Conservation (phyloP, 129 eudicot species). For the Heracleum sosnowskyi region DNA sequence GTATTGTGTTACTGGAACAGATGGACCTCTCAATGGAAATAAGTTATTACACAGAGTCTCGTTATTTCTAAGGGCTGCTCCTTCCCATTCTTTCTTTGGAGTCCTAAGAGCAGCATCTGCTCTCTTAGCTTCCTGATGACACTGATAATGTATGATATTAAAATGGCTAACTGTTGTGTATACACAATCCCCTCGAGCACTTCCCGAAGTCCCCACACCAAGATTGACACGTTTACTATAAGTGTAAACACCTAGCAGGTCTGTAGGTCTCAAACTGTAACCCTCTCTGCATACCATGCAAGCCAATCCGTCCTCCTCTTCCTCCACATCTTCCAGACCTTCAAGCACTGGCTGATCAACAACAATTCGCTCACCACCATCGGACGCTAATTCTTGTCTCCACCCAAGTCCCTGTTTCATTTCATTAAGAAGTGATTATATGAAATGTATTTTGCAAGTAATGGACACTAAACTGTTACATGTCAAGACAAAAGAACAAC, state of each 20-base stretch:
- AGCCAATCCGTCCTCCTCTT: constrained; percentile 94
- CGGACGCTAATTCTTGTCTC: constrained; percentile 75
- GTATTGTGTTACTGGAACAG: constrained; percentile 71
- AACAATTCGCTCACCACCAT: constrained; percentile 89
- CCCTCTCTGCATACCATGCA: constrained; percentile 99
- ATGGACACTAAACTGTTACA: not conserved
- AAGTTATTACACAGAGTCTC: constrained; percentile 92
- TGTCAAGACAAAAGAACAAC: not conserved
- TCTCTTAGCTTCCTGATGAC: constrained; percentile 98
- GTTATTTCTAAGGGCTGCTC: constrained; percentile 90
- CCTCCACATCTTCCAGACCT: constrained; percentile 96
- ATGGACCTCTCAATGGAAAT: constrained; percentile 80
- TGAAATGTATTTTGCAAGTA: not conserved
- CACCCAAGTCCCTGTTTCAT: constrained; percentile 70
- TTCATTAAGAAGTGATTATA: constrained; percentile 4
- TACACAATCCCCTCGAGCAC: constrained; percentile 89
- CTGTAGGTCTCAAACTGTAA: constrained; percentile 73
- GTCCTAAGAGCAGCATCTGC: constrained; percentile 84
- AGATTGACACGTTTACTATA: constrained; percentile 93
- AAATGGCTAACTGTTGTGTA: constrained; percentile 96
- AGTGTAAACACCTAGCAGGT: constrained; percentile 81
- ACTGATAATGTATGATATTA: constrained; percentile 91
- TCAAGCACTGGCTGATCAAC: constrained; percentile 80
- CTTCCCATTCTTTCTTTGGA: constrained; percentile 99
- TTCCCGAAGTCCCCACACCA: constrained; percentile 82